Conservation (phyloP, 2,329 filamentous ascomycete genomes). For the Magnaporthiopsis poae region DNA sequence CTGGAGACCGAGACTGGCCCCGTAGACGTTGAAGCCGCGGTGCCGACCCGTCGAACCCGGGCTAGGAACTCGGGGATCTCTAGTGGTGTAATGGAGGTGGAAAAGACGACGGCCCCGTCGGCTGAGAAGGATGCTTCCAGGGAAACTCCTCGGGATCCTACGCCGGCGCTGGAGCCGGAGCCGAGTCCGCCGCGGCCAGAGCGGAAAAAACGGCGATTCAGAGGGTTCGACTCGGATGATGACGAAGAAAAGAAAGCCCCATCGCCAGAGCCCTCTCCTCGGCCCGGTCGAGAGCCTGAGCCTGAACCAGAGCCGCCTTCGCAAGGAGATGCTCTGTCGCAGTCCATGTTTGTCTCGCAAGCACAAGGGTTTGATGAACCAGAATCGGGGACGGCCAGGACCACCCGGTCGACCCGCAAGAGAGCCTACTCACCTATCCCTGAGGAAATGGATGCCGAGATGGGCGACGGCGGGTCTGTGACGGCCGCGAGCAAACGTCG, state of each 20-base stretch:
- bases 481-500: constrained; percentile 71
- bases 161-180: not conserved
- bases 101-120: constrained; percentile 16
- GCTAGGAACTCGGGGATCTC: not conserved
- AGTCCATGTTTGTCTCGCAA: constrained; percentile 50
- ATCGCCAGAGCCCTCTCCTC: constrained; percentile 6
- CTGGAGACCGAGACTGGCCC: constrained; percentile 42
- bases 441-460: constrained; percentile 41
- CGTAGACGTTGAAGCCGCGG: constrained; percentile 12
- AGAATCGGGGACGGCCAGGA: constrained; percentile 10
- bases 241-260: constrained; percentile 23
- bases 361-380: constrained; percentile 22
- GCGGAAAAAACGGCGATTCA: constrained; percentile 46
- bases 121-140: constrained; percentile 9
- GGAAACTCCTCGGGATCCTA: constrained; percentile 9
- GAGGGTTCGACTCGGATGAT: constrained; percentile 52
- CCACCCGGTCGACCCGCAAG: constrained; percentile 31
- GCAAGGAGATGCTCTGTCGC: constrained; percentile 19
- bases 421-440: constrained; percentile 31
- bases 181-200: constrained; percentile 8
- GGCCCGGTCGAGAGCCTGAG: too few species aligned
- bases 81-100: constrained; percentile 18
- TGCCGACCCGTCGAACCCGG: constrained; percentile 4
- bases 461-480: constrained; percentile 66
- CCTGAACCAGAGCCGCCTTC: not conserved